A percentile compares a stretch with the other conserved stretches of the same genome.
Evolutionary conservation across 768 basidiomycete genomes (phyloP).

Genomic region (Rhizopogon roseolus): DNA sequence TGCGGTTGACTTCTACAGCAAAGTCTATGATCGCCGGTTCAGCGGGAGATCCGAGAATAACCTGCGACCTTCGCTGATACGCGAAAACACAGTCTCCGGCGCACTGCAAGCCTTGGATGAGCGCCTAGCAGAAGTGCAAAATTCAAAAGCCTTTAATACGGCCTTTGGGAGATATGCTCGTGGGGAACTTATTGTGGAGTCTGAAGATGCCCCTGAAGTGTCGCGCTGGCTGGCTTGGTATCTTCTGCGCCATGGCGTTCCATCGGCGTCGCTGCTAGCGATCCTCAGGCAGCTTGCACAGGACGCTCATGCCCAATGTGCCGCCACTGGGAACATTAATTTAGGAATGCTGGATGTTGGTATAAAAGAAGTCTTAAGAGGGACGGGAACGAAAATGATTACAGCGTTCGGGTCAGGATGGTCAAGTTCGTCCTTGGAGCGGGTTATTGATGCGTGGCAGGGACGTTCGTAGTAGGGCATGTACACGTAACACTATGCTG

Average conservation of each 20-base stretch:
- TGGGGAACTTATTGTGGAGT: constrained; percentile 39
- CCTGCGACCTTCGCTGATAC: constrained; percentile 59
- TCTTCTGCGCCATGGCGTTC: constrained; percentile 62
- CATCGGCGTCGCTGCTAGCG: constrained; percentile 61
- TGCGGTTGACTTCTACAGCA: constrained; percentile 70
- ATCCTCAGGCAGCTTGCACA: constrained; percentile 57
- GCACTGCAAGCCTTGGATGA: constrained; percentile 59
- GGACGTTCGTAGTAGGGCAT: constrained; percentile 7
- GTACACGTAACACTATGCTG: too few species aligned
- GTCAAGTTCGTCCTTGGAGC: constrained; percentile 65
- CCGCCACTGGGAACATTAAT: constrained; percentile 48
- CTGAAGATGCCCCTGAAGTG: constrained; percentile 9
- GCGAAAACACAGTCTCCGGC: constrained; percentile 67
- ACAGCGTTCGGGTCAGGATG: constrained; percentile 67
- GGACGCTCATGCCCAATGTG: constrained; percentile 57
- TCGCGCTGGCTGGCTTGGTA: constrained; percentile 63
- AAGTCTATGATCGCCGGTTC: constrained; percentile 69
- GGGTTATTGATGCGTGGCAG: constrained; percentile 58
- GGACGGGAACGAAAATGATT: constrained; percentile 79
- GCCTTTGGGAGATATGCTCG: constrained; percentile 52
- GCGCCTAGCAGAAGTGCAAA: constrained; percentile 41
- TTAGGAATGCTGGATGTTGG: constrained; percentile 38
- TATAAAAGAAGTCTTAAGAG: constrained; percentile 83
- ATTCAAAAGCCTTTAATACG: constrained; percentile 12
- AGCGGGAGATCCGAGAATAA: constrained; percentile 68